A percentile compares a stretch with the other conserved stretches of the same genome.
phyloP scores from a whole-genome alignment of 495 filamentous ascomycete species.

The Daldinia loculata region DNA sequence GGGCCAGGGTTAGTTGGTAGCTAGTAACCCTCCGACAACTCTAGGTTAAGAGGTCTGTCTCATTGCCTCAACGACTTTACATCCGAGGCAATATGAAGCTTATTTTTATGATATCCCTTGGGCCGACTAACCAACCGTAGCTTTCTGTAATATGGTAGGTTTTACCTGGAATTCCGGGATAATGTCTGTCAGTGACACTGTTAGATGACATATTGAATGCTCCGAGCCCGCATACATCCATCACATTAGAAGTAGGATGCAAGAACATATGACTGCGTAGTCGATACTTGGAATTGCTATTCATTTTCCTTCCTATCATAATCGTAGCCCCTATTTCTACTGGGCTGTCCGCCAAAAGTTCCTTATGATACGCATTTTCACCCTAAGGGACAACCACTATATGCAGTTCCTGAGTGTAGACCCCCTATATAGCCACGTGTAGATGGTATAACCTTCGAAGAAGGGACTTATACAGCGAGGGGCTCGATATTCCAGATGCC shows the following conservation, averaged over 20 bases:
- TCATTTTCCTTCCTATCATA: conserved; percentile 20
- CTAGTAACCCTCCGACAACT: neutral
- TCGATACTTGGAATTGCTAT: conserved; percentile 8
- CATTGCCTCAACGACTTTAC: neutral
- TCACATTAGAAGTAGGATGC: neutral
- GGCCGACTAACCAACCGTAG: neutral
- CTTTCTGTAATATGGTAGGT: neutral
- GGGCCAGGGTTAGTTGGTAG: conserved; percentile 7
- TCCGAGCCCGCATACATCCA: neutral
- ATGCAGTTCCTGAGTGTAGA: neutral
- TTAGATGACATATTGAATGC: neutral
- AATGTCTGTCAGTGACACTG: neutral
- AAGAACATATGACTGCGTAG: neutral
- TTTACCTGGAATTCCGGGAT: neutral
- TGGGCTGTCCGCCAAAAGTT: neutral
- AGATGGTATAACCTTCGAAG: neutral
- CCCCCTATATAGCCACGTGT: neutral
- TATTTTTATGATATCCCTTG: too few relatives aligned
- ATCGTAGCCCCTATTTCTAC: neutral
- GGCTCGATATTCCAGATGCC: conserved; percentile 96
- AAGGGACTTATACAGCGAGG: conserved; percentile 47
- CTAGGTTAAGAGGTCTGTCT: neutral
- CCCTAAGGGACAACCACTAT: neutral
- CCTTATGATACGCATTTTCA: neutral
- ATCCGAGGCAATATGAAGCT: neutral